Evolutionary conservation across 371 early-diverging fungal genomes (phyloP), one percentile per base, ranked within the genome.

Genomic region (Massospora cicadina): DNA sequence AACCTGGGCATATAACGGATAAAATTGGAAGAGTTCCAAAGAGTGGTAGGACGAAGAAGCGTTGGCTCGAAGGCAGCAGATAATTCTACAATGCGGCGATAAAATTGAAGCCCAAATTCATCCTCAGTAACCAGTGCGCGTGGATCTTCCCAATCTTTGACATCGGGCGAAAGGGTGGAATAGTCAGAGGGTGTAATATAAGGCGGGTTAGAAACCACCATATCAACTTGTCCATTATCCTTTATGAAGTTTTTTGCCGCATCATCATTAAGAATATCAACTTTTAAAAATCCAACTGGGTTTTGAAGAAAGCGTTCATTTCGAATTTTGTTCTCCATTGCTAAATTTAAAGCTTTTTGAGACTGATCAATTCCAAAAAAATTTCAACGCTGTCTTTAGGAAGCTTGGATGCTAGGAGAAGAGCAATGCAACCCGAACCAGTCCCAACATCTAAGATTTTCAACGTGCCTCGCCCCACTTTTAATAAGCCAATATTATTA

Each of bases 161-260:
- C 92, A 58, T 81, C 82, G 0, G 81, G 75, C 12, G 81, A 86
- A 23, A 93, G 70, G 0, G 58, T 58, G 0, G 66, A 67, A 63
- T 88, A 88, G 62, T 93, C 93, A 0, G 73, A 68, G 1, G 70
- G 71, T 0, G 91, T 77, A n/a, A 95, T 80, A 66, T 95, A 93
- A 0, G 96, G 96, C 24, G 96, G 96, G 70, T 95, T 95, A 54
- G 89, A 78, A 0, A 91, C 82, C 23, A 95, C 74, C 55, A 93
- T 53, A 66, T 93, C 79, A 33, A 24, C 33, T 65, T 76, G 79
- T 21, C 70, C 66, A 1, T 58, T 17, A 21, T n/a, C 27, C 3
- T 33, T 43, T 32, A 26, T n/a, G n/a, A 28, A 29, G 21, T 28
- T 21, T 7, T 53, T 65, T 25, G 53, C 33, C 21, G 30, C 24